Percentiles rank a stretch among this genome's conserved stretches.
phyloP scores from a whole-genome alignment of 345 rosid species.

The Kernera saxatilis region DNA sequence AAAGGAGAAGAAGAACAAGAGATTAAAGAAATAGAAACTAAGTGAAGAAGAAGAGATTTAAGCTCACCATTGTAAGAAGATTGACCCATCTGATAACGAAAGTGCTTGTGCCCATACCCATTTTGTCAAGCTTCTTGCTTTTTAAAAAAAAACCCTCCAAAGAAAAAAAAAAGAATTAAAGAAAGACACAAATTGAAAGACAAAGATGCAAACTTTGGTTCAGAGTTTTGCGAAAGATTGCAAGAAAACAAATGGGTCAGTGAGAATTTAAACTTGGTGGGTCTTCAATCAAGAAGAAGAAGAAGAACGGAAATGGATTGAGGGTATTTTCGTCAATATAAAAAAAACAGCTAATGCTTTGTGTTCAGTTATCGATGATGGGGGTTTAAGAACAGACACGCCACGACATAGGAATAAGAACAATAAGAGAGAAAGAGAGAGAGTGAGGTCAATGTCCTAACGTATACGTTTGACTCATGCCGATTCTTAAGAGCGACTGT shows the following conservation, averaged over 20 bases:
- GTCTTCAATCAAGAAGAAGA: slow-evolving; percentile 1
- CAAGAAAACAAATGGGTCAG: slow-evolving; percentile 17
- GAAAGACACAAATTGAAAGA: neutral
- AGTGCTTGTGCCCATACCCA: slow-evolving; percentile 87
- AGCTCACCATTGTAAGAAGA: slow-evolving; percentile 78
- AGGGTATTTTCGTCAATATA: slow-evolving; percentile 29
- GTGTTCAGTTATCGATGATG: slow-evolving; percentile 25
- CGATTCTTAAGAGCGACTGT: neutral
- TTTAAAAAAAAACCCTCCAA: neutral
- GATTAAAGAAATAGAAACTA: slow-evolving; percentile 8
- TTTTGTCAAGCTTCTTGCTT: slow-evolving; percentile 26
- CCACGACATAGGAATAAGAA: slow-evolving; percentile 23
- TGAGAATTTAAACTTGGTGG: slow-evolving; percentile 19
- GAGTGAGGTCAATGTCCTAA: slow-evolving; percentile 21
- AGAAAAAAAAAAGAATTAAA: neutral
- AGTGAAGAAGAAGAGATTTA: neutral
- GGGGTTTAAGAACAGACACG: slow-evolving; percentile 29
- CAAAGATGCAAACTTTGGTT: slow-evolving; percentile 1
- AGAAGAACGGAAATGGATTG: slow-evolving; percentile 6
- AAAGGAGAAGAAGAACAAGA: too few relatives aligned
- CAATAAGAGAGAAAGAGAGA: neutral
- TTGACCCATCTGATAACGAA: slow-evolving; percentile 91
- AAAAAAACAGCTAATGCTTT: slow-evolving; percentile 24
- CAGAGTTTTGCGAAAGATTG: neutral
- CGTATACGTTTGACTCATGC: slow-evolving; percentile 34